phyloP scores from a whole-genome alignment of 2,329 filamentous ascomycete species.

The Botrytis squamosa region DNA sequence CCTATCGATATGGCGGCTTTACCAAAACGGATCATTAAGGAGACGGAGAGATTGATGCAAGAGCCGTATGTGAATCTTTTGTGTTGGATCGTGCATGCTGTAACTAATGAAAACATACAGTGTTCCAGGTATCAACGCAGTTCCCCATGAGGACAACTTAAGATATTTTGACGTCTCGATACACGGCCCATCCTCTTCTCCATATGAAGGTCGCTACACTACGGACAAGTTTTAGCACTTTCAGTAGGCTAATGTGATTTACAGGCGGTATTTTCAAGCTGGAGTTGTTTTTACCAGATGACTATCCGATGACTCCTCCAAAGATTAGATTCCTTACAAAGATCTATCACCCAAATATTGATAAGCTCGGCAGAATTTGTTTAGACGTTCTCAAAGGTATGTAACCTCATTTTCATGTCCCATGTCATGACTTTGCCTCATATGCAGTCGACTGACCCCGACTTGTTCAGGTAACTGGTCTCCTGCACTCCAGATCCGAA shows the following conservation, averaged over 20 bases:
- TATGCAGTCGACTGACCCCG: conserved; percentile 25
- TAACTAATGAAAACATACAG: conserved; percentile 47
- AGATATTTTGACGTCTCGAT: conserved; percentile 98
- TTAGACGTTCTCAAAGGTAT: conserved; percentile 95
- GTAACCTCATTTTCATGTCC: conserved; percentile 32
- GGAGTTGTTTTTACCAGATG: conserved; percentile 94
- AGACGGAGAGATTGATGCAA: conserved; percentile 94
- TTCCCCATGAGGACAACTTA: conserved; percentile 95
- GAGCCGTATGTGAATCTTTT: conserved; percentile 60
- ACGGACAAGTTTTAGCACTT: not conserved
- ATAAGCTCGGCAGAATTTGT: conserved; percentile 95
- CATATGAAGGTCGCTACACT: conserved; percentile 75
- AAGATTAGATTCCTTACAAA: conserved; percentile 99
- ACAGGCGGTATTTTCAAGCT: conserved; percentile 81
- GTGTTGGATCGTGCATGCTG: not conserved
- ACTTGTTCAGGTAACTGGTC: conserved; percentile 85
- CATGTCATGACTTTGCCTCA: not conserved
- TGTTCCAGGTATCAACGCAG: conserved; percentile 91
- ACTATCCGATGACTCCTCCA: conserved; percentile 98
- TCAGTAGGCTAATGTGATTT: conserved; percentile 21
- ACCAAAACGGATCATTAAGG: conserved; percentile 96
- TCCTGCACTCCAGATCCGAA: conserved; percentile 93
- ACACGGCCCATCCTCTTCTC: conserved; percentile 85
- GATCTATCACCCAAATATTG: conserved; percentile 99
- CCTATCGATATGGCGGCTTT: conserved; percentile 65